Percentiles rank a stretch among this genome's conserved stretches.
Evolutionary conservation across 2,329 filamentous ascomycete genomes (phyloP).

Genomic region (Cryphonectria naterciae): DNA sequence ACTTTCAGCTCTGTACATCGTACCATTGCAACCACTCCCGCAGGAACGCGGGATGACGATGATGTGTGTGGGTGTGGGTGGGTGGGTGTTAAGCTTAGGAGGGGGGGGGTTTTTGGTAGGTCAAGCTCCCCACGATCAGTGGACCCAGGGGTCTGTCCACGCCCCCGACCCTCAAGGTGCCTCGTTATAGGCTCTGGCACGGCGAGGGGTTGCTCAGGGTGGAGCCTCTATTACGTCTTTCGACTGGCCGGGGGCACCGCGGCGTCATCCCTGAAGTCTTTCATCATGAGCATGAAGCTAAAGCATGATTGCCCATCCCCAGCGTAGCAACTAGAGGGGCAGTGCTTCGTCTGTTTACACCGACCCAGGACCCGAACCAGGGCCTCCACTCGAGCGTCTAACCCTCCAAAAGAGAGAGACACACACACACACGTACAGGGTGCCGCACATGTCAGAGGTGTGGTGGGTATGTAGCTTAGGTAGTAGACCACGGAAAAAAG

Average conservation of each 20-base stretch:
- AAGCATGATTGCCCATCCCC: conserved; percentile 5
- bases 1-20: conserved; percentile 18
- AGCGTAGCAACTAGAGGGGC: conserved; percentile 21
- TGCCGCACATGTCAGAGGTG: conserved; percentile 15
- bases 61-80: conserved; percentile 6
- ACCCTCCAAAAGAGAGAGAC: conserved; percentile 5
- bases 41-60: conserved; percentile 13
- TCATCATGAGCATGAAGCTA: conserved; percentile 12
- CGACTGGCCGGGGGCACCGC: conserved; percentile 14
- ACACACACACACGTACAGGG: background rate
- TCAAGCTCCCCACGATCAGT: conserved; percentile 1
- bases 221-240: conserved; percentile 13
- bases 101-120: background rate
- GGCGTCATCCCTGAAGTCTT: conserved; percentile 24
- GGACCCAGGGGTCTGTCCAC: conserved; percentile 14
- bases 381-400: conserved; percentile 25
- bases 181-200: conserved; percentile 4
- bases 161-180: conserved; percentile 8
- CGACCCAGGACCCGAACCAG: conserved; percentile 4
- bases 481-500: background rate
- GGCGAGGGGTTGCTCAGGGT: conserved; percentile 1
- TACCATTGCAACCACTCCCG: background rate
- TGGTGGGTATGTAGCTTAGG: conserved; percentile 6
- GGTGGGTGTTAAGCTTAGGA: conserved; percentile 8
- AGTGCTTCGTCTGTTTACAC: conserved; percentile 16